Percentiles rank a stretch among this genome's conserved stretches.
Evolutionary conservation across 148 eudicot species (phyloP).

Genomic region (Cornus kousa): DNA sequence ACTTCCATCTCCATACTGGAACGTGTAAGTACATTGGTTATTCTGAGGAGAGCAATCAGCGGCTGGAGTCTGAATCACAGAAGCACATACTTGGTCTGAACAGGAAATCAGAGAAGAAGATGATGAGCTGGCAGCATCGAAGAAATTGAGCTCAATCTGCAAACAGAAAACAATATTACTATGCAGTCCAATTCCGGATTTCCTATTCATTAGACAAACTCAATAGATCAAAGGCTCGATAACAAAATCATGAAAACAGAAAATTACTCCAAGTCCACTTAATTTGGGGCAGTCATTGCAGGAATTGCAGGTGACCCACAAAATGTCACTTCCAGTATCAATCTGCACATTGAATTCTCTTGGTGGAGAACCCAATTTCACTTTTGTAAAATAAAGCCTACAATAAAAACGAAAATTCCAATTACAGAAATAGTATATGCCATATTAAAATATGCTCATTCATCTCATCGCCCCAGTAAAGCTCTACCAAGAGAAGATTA

Average conservation of each 20-base stretch:
- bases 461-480: background rate
- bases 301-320: conserved; percentile 88
- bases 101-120: conserved; percentile 71
- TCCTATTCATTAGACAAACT: background rate
- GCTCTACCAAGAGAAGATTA: background rate
- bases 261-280: conserved; percentile 88
- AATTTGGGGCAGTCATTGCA: conserved; percentile 77
- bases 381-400: conserved; percentile 86
- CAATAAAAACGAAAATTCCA: conserved; percentile 15
- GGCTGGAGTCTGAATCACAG: conserved; percentile 52
- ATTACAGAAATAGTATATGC: background rate
- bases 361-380: conserved; percentile 88
- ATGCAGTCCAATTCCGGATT: background rate
- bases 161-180: conserved; percentile 9
- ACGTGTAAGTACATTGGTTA: conserved; percentile 66
- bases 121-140: conserved; percentile 67
- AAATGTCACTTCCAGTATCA: conserved; percentile 93
- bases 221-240: conserved; percentile 8
- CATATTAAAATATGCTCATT: background rate
- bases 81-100: conserved; percentile 68
- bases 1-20: conserved; percentile 92
- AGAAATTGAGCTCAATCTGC: conserved; percentile 83
- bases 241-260: conserved; percentile 10
- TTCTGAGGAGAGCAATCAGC: conserved; percentile 60
- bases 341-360: conserved; percentile 96